These are phyloP conservation scores for Theileria orientalis DNA, from an alignment of 169 alveolate genomes.

Conservation along the genomic window DNA sequence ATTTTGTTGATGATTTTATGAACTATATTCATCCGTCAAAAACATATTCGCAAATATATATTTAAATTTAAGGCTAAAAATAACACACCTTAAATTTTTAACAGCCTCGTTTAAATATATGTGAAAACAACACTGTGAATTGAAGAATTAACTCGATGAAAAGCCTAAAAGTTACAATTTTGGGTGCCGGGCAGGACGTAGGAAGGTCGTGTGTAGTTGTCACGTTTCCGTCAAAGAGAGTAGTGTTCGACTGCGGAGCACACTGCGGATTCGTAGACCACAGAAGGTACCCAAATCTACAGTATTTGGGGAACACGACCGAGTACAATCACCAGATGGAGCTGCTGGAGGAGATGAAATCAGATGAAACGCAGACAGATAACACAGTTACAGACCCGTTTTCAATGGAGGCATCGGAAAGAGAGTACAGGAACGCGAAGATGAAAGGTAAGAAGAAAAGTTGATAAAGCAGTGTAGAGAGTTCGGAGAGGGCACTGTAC, in stretches of 20 bases:
- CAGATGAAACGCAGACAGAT: neutral
- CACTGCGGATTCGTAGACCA: constrained; percentile 93
- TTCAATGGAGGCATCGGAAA: neutral
- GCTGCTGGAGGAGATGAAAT: neutral
- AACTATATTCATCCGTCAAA: no score
- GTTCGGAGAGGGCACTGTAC: constrained; percentile 7
- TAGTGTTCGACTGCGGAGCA: constrained; percentile 97
- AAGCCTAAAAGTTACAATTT: constrained; percentile 73
- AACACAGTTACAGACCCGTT: neutral
- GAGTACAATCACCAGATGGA: constrained; percentile 11
- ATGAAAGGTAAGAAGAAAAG: neutral
- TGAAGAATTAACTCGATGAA: no score
- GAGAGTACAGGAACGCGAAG: neutral
- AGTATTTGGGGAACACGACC: constrained; percentile 53
- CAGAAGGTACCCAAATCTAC: constrained; percentile 93
- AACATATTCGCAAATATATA: neutral
- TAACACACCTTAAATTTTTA: no score
- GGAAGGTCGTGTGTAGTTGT: constrained; percentile 95
- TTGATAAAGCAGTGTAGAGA: constrained; percentile 10
- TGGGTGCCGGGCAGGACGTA: constrained; percentile 99
- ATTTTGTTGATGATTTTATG: no score
- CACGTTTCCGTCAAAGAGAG: constrained; percentile 87
- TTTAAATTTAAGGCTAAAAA: neutral
- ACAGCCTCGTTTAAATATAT: no score
- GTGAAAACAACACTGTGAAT: no score